Evolutionary conservation across 2,329 filamentous ascomycete species (phyloP), one percentile per base, ranked within the genome.

Genomic region (Oidium heveae): DNA sequence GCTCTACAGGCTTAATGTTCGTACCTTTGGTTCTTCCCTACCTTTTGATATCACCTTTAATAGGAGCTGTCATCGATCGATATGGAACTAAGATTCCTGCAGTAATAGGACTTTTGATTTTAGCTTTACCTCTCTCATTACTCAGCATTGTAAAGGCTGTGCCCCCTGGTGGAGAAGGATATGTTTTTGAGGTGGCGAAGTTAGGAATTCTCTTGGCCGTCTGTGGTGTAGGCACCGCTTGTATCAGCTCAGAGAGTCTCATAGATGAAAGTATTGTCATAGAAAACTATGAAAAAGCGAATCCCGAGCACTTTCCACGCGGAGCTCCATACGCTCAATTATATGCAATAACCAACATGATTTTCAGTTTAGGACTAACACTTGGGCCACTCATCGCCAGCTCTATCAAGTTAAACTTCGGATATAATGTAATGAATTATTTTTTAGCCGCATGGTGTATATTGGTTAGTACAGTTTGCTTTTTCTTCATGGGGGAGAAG

Each of bases 311-410:
- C 53, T 80, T 80, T 58, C 74, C 75, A 0, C 64, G 68, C 0
- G 68, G 73, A 4, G 74, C 74, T 0, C 77, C 78, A 0, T 80
- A 80, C 61, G 78, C 77, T 1, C 79, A 82, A 64, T 68, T 82
- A 0, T 83, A 81, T 62, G 77, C 75, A 2, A 67, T 82, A 56
- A 79, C 76, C 59, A 76, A 72, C n/a, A 72, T 81, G 69, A 70
- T 77, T 0, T 82, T 79, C 63, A 74, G 73, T 56, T 65, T 69
- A 0, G 79, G 80, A 0, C 65, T 82, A 53, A 74, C 77, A 0
- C 54, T 80, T 6, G 80, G 80, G 0, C 79, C 79, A 0, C 62
- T 80, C 15, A 63, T 77, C 52, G 73, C 72, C 8, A 78, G 77
- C 0, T 62, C 61, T 10, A 59, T 79, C 58, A 73, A 70, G 58